Evolutionary conservation across 768 basidiomycete species (phyloP).

Genomic region (Leucogyrophana mollusca): DNA sequence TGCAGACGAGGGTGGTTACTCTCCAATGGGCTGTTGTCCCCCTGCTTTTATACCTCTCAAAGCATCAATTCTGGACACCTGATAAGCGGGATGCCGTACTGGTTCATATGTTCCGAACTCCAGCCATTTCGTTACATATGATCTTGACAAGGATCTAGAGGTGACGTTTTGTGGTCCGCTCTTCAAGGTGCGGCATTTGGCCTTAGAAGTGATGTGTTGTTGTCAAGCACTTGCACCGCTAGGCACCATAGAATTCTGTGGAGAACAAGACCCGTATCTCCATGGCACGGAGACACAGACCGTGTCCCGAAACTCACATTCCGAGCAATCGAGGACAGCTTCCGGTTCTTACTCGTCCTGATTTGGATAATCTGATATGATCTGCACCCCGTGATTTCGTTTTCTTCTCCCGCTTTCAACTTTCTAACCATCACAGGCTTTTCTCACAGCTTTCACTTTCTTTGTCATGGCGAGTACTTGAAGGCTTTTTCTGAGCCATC

Average conservation of each 20-base stretch:
- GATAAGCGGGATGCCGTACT: slow-evolving; percentile 1
- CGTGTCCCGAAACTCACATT: slow-evolving; percentile 9
- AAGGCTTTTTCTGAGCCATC: not conserved
- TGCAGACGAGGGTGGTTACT: slow-evolving; percentile 2
- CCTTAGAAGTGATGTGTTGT: not conserved
- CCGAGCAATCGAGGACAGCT: slow-evolving; percentile 1
- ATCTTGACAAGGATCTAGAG: slow-evolving; percentile 10
- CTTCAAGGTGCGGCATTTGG: not conserved
- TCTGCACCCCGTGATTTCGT: too few species aligned
- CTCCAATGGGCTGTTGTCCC: not conserved
- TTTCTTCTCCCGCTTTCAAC: not conserved
- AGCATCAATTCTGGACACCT: not conserved
- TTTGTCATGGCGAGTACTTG: slow-evolving; percentile 2
- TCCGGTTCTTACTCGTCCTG: not conserved
- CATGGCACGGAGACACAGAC: slow-evolving; percentile 5
- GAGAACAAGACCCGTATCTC: slow-evolving; percentile 3
- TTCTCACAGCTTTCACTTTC: slow-evolving; percentile 2
- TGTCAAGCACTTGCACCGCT: slow-evolving; percentile 1
- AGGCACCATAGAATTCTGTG: not conserved
- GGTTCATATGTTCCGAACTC: slow-evolving; percentile 14
- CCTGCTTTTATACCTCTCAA: slow-evolving; percentile 20
- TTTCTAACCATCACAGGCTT: not conserved
- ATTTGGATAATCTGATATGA: not conserved
- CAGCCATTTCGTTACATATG: not conserved
- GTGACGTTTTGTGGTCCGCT: slow-evolving; percentile 1